Conservation (phyloP, 1,284 basidiomycete genomes). For the Ustilago nuda region DNA sequence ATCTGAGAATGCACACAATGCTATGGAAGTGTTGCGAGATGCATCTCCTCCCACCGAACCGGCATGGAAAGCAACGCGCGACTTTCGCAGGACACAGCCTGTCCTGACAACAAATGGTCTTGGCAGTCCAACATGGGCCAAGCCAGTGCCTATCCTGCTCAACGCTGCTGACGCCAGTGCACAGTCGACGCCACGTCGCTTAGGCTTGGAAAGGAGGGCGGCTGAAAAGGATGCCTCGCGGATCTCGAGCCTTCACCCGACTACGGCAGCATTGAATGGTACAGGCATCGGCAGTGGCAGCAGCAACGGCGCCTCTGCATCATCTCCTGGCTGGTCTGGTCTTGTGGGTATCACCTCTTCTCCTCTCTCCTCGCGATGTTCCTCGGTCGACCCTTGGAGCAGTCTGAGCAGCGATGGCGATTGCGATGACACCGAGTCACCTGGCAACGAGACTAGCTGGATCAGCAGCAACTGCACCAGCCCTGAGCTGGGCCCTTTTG, state of each 20-base stretch:
- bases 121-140: constrained; percentile 8
- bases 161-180: constrained; percentile 17
- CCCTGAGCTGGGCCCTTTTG: constrained; percentile 44
- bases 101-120: neutral
- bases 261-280: neutral
- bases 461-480: constrained; percentile 58
- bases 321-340: constrained; percentile 33
- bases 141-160: constrained; percentile 8
- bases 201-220: constrained; percentile 28
- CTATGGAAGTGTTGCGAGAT: constrained; percentile 36
- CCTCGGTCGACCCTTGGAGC: constrained; percentile 55
- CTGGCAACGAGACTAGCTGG: constrained; percentile 52
- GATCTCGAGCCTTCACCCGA: constrained; percentile 22
- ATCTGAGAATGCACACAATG: constrained; percentile 8
- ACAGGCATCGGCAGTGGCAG: neutral
- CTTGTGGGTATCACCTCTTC: constrained; percentile 35
- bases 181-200: constrained; percentile 23
- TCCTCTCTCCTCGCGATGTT: constrained; percentile 54
- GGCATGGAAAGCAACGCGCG: neutral
- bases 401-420: constrained; percentile 55
- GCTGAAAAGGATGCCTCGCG: constrained; percentile 33
- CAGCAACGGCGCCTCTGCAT: constrained; percentile 3
- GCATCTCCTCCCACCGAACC: neutral
- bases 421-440: constrained; percentile 45
- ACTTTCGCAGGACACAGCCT: constrained; percentile 13